These are phyloP conservation scores for Xylariaceae sp. DNA, from an alignment of 2,329 filamentous ascomycete genomes.

Conservation along the genomic window DNA sequence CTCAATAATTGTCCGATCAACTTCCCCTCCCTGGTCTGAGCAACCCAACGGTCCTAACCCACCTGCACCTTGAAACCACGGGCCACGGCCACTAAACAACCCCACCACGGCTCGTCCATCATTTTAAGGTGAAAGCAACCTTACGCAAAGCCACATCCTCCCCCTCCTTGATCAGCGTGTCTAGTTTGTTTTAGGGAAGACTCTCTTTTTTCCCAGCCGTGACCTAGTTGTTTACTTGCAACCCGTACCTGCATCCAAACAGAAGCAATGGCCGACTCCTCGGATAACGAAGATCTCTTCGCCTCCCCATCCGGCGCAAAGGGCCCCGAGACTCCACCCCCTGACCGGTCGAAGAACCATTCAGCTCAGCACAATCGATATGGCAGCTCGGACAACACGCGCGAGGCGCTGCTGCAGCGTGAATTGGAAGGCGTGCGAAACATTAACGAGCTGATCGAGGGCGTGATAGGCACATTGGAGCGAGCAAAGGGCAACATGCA, in stretches of 20 bases:
- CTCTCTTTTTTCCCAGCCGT: neutral
- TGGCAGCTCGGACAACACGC: slow-evolving; percentile 53
- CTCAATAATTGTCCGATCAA: too few species aligned
- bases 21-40: neutral
- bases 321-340: slow-evolving; percentile 26
- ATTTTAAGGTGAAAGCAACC: neutral
- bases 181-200: neutral
- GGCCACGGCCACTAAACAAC: neutral
- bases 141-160: neutral
- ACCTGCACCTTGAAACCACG: too few species aligned
- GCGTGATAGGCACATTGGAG: slow-evolving; percentile 65
- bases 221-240: neutral
- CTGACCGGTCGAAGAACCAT: slow-evolving; percentile 45
- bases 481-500: slow-evolving; percentile 73
- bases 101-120: neutral
- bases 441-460: slow-evolving; percentile 84
- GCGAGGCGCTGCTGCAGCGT: slow-evolving; percentile 67
- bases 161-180: neutral
- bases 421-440: slow-evolving; percentile 80
- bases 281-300: slow-evolving; percentile 46
- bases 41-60: neutral
- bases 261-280: slow-evolving; percentile 42
- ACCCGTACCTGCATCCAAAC: neutral
- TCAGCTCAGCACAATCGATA: slow-evolving; percentile 41
- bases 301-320: slow-evolving; percentile 38